A percentile compares a stretch with the other conserved stretches of the same genome.
phyloP scores from a whole-genome alignment of 495 filamentous ascomycete species.

The Hypoxylon perforatum region DNA sequence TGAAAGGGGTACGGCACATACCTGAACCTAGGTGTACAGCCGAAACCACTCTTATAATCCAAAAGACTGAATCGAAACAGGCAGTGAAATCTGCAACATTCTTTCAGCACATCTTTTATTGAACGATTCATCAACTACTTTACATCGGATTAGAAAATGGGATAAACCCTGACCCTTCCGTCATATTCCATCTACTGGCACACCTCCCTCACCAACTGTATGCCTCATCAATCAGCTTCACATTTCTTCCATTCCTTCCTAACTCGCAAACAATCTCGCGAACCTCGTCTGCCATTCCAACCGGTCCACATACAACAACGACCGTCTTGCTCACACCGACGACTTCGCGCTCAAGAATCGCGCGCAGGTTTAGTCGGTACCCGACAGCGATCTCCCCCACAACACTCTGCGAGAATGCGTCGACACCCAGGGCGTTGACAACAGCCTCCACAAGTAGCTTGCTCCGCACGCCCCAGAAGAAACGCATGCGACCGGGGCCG shows the following conservation, averaged over 20 bases:
- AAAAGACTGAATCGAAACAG: too few species aligned
- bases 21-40: too few species aligned
- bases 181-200: too few species aligned
- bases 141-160: too few species aligned
- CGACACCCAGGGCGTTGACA: constrained; percentile 5
- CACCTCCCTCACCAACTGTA: constrained; percentile 42
- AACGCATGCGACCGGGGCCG: constrained; percentile 13
- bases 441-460: constrained; percentile 25
- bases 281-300: constrained; percentile 40
- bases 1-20: too few species aligned
- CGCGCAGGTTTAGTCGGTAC: constrained; percentile 22
- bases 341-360: constrained; percentile 32
- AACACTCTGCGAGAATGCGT: constrained; percentile 6
- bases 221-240: constrained; percentile 41
- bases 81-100: too few species aligned
- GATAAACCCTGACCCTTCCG: background rate
- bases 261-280: constrained; percentile 27
- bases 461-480: constrained; percentile 42
- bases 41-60: too few species aligned
- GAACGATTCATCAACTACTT: too few species aligned
- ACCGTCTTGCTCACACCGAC: constrained; percentile 14
- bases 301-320: constrained; percentile 43
- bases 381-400: constrained; percentile 35
- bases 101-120: too few species aligned
- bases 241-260: constrained; percentile 6